These are phyloP conservation scores for Serendipita indica DNA, from an alignment of 768 basidiomycete species.

Conservation along the genomic window DNA sequence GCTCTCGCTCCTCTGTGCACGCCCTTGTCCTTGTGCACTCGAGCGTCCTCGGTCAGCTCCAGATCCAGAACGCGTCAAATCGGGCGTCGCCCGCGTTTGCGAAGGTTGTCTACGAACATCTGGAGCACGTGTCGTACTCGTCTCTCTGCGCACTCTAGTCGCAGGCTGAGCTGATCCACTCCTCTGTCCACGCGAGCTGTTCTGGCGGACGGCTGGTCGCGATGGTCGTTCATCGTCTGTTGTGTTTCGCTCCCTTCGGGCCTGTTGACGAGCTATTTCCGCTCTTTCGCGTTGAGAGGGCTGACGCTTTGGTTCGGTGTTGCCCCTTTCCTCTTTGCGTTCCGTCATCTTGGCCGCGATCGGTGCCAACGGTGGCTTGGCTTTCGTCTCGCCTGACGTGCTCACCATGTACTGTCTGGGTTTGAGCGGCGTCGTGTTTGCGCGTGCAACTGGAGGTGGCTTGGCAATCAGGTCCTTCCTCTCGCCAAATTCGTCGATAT, in stretches of 20 bases:
- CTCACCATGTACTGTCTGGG: not conserved
- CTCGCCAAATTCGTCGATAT: not conserved
- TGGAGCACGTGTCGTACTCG: not conserved
- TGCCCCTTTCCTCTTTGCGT: not conserved
- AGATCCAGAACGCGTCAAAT: not conserved
- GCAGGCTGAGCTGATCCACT: not conserved
- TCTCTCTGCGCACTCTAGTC: not conserved
- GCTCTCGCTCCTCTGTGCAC: too few species aligned
- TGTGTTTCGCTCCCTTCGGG: not conserved
- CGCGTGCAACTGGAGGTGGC: not conserved
- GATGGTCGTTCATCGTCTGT: conserved; percentile 2
- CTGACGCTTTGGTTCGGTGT: not conserved
- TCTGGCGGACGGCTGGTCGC: not conserved
- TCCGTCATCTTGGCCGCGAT: not conserved
- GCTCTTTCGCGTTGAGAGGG: not conserved
- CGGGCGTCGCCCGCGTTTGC: not conserved
- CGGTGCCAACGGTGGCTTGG: not conserved
- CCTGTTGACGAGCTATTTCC: not conserved
- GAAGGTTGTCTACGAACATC: not conserved
- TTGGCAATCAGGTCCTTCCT: not conserved
- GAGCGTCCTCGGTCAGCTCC: too few species aligned
- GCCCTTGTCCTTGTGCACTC: too few species aligned
- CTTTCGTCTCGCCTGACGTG: not conserved
- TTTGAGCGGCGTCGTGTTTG: not conserved
- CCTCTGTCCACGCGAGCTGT: not conserved